Evolutionary conservation across 495 filamentous ascomycete genomes (phyloP), one percentile per base, ranked within the genome.

Genomic region (Penicillium canescens): DNA sequence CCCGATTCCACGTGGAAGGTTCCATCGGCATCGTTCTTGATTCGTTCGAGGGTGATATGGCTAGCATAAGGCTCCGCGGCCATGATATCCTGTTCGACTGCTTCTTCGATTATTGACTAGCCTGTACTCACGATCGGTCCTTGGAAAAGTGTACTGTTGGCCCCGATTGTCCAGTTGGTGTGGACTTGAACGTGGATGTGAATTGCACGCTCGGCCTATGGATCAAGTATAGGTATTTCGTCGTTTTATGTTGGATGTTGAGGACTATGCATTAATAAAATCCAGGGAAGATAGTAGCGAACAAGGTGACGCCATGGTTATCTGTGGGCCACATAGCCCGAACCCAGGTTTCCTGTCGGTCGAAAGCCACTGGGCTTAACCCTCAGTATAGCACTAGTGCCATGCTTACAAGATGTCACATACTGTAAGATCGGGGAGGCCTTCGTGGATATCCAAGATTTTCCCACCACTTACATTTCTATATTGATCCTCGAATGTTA

Each of bases 51-150:
- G 50, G 75, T 54, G 10, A 59, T 77, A 65, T 85, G 84, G 34
- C 61, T 76, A 56, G 52, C 75, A 59, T 87, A 85, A 3, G 83
- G 83, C 35, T 70, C 50, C 7, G 69, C 53, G 10, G 66, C 65
- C 62, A 82, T 77, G 55, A 78, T 75, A 20, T 62, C 57, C 47
- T 57, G 21, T 50, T 69, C 60, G 1, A 86, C 68, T 3, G 55
- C 50, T 53, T 82, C 72, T 46, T 80, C 76, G 28, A 78, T 84
- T 74, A 80, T 85, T 14, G 84, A 18, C 57, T 86, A 81, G n/a
- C 82, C 82, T 0, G 64, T 65, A 43, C 56, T 65, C 6, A 66
- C 58, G 0, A 56, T 66, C n/a, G 60, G 46, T 5, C 56, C 36
- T 4, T 51, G 7, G 31, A 40, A 20, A 8, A 70, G 42, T 0